Evolutionary conservation across 192 early-diverging fungal genomes (phyloP).

Genomic region (Thoreauomyces humboldtii): DNA sequence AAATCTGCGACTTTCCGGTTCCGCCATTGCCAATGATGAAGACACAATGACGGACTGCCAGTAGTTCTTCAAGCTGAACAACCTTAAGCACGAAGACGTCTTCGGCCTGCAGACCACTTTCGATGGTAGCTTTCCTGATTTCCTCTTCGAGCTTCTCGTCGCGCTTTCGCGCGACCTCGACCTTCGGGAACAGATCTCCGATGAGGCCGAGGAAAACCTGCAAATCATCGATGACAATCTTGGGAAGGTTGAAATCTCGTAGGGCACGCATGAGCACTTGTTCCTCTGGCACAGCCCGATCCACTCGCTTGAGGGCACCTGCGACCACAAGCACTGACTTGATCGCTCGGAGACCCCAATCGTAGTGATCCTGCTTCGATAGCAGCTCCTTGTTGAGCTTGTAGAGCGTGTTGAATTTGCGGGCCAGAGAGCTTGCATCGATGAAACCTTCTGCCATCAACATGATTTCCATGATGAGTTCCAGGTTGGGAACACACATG

Average conservation of each 20-base stretch:
- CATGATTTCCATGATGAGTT: constrained; percentile 71
- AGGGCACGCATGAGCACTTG: constrained; percentile 65
- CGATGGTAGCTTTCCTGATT: constrained; percentile 63
- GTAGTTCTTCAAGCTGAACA: constrained; percentile 62
- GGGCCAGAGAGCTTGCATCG: constrained; percentile 58
- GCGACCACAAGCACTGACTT: constrained; percentile 68
- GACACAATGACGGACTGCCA: constrained; percentile 66
- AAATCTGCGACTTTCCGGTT: constrained; percentile 63
- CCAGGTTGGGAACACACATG: constrained; percentile 63
- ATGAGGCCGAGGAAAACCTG: constrained; percentile 67
- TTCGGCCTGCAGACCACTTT: constrained; percentile 61
- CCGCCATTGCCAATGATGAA: constrained; percentile 69
- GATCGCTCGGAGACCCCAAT: constrained; percentile 68
- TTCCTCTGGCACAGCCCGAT: constrained; percentile 61
- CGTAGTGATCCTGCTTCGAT: constrained; percentile 69
- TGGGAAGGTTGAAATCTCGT: constrained; percentile 68
- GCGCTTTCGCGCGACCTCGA: constrained; percentile 57
- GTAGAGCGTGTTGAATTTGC: constrained; percentile 67
- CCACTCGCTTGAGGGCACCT: constrained; percentile 58
- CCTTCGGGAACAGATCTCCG: constrained; percentile 64
- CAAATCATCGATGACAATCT: constrained; percentile 65
- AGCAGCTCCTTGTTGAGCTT: constrained; percentile 62
- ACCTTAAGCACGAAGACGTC: constrained; percentile 64
- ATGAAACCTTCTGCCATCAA: constrained; percentile 71
- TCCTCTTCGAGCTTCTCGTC: constrained; percentile 60